Conservation (phyloP, 163 green algal species). For the Trebouxia gelatinosa region DNA sequence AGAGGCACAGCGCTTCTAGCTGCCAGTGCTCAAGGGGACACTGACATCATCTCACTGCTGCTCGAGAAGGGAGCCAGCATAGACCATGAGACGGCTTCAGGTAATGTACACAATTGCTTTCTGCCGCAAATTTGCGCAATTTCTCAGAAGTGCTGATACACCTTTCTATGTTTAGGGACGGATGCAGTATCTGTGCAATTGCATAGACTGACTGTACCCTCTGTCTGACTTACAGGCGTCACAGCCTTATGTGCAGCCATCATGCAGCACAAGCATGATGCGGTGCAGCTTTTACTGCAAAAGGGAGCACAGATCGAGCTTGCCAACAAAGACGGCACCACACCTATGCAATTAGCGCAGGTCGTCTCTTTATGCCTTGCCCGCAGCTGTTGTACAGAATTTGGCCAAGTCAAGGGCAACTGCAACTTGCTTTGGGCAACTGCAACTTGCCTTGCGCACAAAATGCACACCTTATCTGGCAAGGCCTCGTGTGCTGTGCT, state of each 20-base stretch:
- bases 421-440: neutral
- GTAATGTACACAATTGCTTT: neutral
- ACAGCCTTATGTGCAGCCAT: conserved; percentile 15
- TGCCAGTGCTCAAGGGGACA: conserved; percentile 3
- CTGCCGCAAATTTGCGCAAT: too few species aligned
- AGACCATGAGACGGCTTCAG: neutral
- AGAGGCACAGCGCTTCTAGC: conserved; percentile 19
- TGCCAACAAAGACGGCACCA: neutral
- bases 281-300: conserved; percentile 4
- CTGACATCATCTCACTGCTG: conserved; percentile 2
- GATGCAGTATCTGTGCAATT: too few species aligned
- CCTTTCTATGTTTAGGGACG: too few species aligned
- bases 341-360: conserved; percentile 6
- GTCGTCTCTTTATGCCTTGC: too few species aligned
- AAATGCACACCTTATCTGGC: neutral
- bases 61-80: neutral
- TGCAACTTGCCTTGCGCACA: neutral
- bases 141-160: neutral
- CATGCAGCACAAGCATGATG: conserved; percentile 1
- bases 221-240: neutral
- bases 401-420: neutral
- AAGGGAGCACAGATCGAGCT: neutral
- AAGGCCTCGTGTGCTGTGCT: neutral
- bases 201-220: neutral
- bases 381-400: too few species aligned